Base-by-base conservation (phyloP, 2,329 filamentous ascomycete species). In the Aspergillus niger region DNA sequence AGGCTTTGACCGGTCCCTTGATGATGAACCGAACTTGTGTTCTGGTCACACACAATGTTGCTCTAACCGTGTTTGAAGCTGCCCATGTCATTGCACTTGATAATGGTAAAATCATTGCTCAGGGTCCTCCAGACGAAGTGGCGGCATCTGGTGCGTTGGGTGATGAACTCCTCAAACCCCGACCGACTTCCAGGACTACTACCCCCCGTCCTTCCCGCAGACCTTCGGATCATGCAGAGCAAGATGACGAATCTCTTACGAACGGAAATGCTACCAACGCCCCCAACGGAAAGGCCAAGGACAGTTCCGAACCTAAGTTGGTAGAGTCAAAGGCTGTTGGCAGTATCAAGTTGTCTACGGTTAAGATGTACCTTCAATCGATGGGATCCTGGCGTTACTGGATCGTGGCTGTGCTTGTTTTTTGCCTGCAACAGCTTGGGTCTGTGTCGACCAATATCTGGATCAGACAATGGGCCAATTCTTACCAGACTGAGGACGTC, bases 331-430 rank as follows among this genome's bases (percentile, higher is more conserved):
- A 96, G 77, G 89, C 91, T 7, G 87, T 85, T 49, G 95, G 95
- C 28, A 89, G 92, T 43, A 92, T 99, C 69, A 95, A 97, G 74
- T 89, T 92, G 83, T 84, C 86, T 22, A 93, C 97, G 55, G 90
- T 99, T 70, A 81, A 87, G 62, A 86, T 96, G 72, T 99, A 99
- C 74, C 84, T 99, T 17, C 80, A 79, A 61, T 86, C 93, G 65
- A 99, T 99, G 95, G 95, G 95, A n/a, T 84, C 89, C 4, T 97
- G 92, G 91, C 93, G 91, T 83, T 99, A 96, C 79, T 99, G 95
- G 95, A 76, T 89, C 51, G 79, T 91, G 38, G 90, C 93, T 20
- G 78, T 88, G 13, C 67, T 88, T 4, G 88, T 93, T 39, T 98
- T 99, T 71, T 83, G 84, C 28, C 79, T 89, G 48, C 93, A 97